These are phyloP conservation scores for Rhodotorula sp. DNA, from an alignment of 1,284 basidiomycete species.

Conservation along the genomic window DNA sequence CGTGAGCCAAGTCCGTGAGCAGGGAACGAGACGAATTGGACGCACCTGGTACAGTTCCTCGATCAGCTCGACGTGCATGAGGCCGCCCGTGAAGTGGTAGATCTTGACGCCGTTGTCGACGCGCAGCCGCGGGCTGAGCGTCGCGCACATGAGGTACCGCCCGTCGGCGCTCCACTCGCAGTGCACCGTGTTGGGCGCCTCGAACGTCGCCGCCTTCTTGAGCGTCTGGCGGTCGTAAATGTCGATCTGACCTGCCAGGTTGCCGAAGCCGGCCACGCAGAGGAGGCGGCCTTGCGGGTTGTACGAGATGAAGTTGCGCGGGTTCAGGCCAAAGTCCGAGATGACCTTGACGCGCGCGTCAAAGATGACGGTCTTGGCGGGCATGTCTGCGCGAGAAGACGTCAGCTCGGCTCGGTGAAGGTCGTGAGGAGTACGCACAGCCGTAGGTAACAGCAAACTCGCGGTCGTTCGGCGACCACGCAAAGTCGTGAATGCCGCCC, in stretches of 20 bases:
- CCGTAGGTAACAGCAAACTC: constrained; percentile 97
- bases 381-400: constrained; percentile 68
- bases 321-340: constrained; percentile 86
- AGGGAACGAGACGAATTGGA: background rate
- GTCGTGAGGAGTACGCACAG: constrained; percentile 61
- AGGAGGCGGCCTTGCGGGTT: constrained; percentile 91
- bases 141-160: constrained; percentile 88
- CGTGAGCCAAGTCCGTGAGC: background rate
- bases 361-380: constrained; percentile 87
- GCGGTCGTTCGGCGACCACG: constrained; percentile 89
- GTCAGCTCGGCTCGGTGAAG: no score
- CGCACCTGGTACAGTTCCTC: constrained; percentile 83
- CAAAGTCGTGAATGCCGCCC: constrained; percentile 94
- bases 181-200: constrained; percentile 87
- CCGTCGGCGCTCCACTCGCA: constrained; percentile 97
- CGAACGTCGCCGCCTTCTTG: constrained; percentile 79
- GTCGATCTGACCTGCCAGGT: constrained; percentile 89
- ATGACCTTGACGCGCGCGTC: constrained; percentile 84
- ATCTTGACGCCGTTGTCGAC: constrained; percentile 97
- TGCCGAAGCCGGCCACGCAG: constrained; percentile 91
- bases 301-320: constrained; percentile 89
- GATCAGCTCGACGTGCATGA: constrained; percentile 73
- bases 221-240: constrained; percentile 86
- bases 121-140: constrained; percentile 85
- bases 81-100: constrained; percentile 86